Conservation (phyloP, 176 grass and related monocot genomes). For the Musa beccarii region DNA sequence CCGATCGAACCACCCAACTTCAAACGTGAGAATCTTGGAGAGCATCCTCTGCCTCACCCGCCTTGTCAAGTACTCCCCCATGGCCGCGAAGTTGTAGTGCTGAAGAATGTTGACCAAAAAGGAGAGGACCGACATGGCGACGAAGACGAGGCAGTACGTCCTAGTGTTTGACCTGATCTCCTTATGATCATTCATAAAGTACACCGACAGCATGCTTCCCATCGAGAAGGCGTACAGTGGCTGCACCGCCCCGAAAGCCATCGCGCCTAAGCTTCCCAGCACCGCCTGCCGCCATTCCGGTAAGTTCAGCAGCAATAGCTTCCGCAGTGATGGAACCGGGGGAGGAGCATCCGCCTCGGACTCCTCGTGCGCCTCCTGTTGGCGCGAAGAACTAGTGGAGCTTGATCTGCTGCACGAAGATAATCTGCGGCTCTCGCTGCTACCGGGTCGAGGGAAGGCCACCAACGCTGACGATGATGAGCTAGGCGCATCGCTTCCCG, state of each 20-base stretch:
- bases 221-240: neutral
- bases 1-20: constrained; percentile 1
- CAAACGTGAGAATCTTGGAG: neutral
- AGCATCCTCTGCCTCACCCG: neutral
- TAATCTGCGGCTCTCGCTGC: neutral
- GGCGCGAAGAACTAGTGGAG: neutral
- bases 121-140: neutral
- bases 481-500: neutral
- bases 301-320: neutral
- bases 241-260: neutral
- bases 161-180: neutral
- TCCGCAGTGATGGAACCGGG: neutral
- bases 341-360: neutral
- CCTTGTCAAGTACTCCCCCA: neutral
- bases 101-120: neutral
- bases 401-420: neutral
- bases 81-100: neutral
- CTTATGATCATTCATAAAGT: neutral
- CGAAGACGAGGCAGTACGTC: neutral
- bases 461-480: neutral
- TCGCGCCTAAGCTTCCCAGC: neutral
- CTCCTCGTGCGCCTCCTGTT: neutral
- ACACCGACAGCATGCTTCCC: neutral
- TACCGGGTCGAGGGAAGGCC: neutral
- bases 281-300: neutral